Conservation (phyloP, 2,329 filamentous ascomycete species). For the Epichloe amarillans region DNA sequence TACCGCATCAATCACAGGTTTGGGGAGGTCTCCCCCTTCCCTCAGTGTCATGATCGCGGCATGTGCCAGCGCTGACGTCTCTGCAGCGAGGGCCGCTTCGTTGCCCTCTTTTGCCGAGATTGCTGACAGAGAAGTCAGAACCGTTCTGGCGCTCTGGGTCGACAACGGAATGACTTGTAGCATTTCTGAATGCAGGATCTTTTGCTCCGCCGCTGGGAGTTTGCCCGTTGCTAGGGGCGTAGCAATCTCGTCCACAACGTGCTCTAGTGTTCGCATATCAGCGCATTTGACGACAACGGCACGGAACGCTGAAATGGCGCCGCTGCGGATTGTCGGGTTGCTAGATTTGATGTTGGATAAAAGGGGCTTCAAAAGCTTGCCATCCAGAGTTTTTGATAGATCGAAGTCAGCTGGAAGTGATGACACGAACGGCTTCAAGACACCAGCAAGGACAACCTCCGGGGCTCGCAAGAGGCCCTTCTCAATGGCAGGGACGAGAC, state of each 20-base stretch:
- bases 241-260: slow-evolving; percentile 65
- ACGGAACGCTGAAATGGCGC: slow-evolving; percentile 62
- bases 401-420: slow-evolving; percentile 61
- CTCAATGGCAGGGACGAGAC: slow-evolving; percentile 70
- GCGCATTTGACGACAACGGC: slow-evolving; percentile 50
- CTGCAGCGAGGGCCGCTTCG: slow-evolving; percentile 64
- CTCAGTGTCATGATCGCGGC: slow-evolving; percentile 50
- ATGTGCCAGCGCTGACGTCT: slow-evolving; percentile 57
- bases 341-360: slow-evolving; percentile 87
- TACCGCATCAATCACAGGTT: slow-evolving; percentile 55
- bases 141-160: slow-evolving; percentile 47
- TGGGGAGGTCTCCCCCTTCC: slow-evolving; percentile 48
- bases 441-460: slow-evolving; percentile 71
- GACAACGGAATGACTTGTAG: slow-evolving; percentile 52
- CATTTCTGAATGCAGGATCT: slow-evolving; percentile 71
- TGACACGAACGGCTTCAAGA: slow-evolving; percentile 59
- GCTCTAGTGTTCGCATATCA: slow-evolving; percentile 45
- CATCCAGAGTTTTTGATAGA: slow-evolving; percentile 58
- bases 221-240: slow-evolving; percentile 73
- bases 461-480: slow-evolving; percentile 81
- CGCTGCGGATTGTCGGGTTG: slow-evolving; percentile 63
- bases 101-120: slow-evolving; percentile 77
- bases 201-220: slow-evolving; percentile 71
- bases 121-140: slow-evolving; percentile 52
- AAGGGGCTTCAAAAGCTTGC: slow-evolving; percentile 70